These are phyloP conservation scores for Asterochloris sp. DNA, from an alignment of 139 green algal genomes.

Conservation along the genomic window DNA sequence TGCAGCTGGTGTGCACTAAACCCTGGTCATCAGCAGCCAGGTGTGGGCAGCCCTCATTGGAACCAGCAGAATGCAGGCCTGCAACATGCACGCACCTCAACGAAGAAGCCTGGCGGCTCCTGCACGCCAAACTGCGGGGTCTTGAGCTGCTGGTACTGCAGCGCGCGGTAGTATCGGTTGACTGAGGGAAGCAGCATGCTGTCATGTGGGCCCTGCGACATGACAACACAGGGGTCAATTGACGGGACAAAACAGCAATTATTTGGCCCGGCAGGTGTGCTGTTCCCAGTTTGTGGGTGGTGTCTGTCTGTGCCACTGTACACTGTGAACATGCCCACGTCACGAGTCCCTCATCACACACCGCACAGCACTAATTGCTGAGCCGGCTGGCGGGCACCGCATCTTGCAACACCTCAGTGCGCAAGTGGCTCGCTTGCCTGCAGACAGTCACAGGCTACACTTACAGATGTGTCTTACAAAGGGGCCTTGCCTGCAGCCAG, in stretches of 20 bases:
- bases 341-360: too few relatives aligned
- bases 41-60: not conserved
- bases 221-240: too few relatives aligned
- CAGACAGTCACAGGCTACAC: too few relatives aligned
- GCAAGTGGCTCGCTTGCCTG: too few relatives aligned
- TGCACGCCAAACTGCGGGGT: slow-evolving; percentile 29
- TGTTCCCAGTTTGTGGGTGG: too few relatives aligned
- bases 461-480: not conserved
- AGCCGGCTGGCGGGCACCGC: too few relatives aligned
- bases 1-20: not conserved
- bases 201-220: slow-evolving; percentile 19
- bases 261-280: too few relatives aligned
- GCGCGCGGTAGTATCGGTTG: slow-evolving; percentile 54
- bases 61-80: not conserved
- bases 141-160: slow-evolving; percentile 64
- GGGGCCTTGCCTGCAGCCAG: slow-evolving; percentile 40
- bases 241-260: too few relatives aligned
- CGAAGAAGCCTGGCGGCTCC: slow-evolving; percentile 39
- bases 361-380: too few relatives aligned
- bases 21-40: not conserved
- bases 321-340: too few relatives aligned
- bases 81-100: slow-evolving; percentile 20
- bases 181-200: slow-evolving; percentile 36
- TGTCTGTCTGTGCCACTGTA: too few relatives aligned
- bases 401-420: too few relatives aligned